Evolutionary conservation across 345 rosid genomes (phyloP), one percentile per base, ranked within the genome.

Genomic region (Arabidopsis arenosa): DNA sequence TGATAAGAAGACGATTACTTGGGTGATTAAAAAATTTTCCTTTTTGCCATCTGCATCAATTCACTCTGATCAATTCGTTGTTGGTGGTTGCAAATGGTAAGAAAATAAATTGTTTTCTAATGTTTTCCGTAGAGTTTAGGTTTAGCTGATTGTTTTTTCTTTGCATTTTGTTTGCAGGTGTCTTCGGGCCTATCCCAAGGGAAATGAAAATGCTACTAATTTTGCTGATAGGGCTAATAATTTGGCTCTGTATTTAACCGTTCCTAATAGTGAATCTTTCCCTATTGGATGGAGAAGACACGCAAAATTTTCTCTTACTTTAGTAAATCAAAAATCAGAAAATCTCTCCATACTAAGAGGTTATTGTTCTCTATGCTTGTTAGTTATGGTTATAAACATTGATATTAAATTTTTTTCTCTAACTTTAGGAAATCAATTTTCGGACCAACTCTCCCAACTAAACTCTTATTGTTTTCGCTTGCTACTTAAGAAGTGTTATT

Each of bases 231-330:
- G 83, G 71, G 87, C 76, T 75, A 89, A 84, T 75, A 82, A 87
- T 78, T 73, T 93, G 76, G 87, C 95, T 13, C 61, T 92, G 84
- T 93, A 86, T 75, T 75, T 90, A 44, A 89, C 86, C 71, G 96
- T 87, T 68, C 85, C 90, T 0, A 87, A 89, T 81, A 81, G 86
- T n/a, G 30, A 80, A 7, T 63, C 86, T 5, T 72, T 93, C 79
- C 88, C 96, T 2, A 80, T 84, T 69, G 95, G 93, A 52, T 90
- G 98, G 98, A 88, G 89, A 81, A 83, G 95, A 88, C 82, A 82
- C 37, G 84, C 89, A 2, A 89, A 81, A 63, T 87, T 86, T 51
- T 83, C 83, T 80, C 73, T 93, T 79, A 82, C 83, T 23, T 79
- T 93, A 39, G 84, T 90, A 35, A 90, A 90, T 79, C 93, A 90